Evolutionary conservation across 1,284 basidiomycete species (phyloP).

Genomic region (Ceratobasidium sp.): DNA sequence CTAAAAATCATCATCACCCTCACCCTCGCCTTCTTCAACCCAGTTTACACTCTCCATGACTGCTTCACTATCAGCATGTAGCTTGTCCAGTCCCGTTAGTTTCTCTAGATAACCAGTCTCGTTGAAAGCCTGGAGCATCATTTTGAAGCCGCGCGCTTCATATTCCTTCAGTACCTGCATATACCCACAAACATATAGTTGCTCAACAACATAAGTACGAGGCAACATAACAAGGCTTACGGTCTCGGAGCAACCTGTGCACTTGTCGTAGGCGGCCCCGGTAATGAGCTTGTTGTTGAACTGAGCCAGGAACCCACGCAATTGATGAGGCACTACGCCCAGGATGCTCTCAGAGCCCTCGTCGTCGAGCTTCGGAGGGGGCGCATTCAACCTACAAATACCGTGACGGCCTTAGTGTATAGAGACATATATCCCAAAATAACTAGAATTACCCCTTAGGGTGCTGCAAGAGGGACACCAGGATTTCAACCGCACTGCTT

Average conservation of each 20-base stretch:
- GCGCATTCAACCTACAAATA: slow-evolving; percentile 68
- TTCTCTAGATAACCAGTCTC: slow-evolving; percentile 83
- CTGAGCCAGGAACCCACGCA: slow-evolving; percentile 88
- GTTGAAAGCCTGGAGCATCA: slow-evolving; percentile 87
- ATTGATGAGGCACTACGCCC: slow-evolving; percentile 91
- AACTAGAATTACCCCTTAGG: slow-evolving; percentile 73
- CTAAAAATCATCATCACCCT: slow-evolving; percentile 48
- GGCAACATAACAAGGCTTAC: slow-evolving; percentile 65
- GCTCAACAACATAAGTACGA: neutral
- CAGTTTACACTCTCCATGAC: slow-evolving; percentile 79
- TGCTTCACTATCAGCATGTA: slow-evolving; percentile 84
- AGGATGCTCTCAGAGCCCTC: slow-evolving; percentile 65
- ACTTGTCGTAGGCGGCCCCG: slow-evolving; percentile 86
- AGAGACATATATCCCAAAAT: neutral
- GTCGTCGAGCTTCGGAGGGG: slow-evolving; percentile 66
- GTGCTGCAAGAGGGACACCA: slow-evolving; percentile 91
- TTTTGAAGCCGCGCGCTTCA: slow-evolving; percentile 75
- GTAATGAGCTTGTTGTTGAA: slow-evolving; percentile 87
- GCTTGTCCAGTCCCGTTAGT: slow-evolving; percentile 85
- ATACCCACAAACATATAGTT: too few relatives aligned
- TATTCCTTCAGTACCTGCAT: slow-evolving; percentile 80
- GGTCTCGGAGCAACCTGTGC: slow-evolving; percentile 88
- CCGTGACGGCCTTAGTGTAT: neutral
- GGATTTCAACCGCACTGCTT: slow-evolving; percentile 90
- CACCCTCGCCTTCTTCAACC: slow-evolving; percentile 68